Evolutionary conservation across 352 stramenopile genomes (phyloP), one percentile per base, ranked within the genome.

Genomic region (Pythium dissotocum): DNA sequence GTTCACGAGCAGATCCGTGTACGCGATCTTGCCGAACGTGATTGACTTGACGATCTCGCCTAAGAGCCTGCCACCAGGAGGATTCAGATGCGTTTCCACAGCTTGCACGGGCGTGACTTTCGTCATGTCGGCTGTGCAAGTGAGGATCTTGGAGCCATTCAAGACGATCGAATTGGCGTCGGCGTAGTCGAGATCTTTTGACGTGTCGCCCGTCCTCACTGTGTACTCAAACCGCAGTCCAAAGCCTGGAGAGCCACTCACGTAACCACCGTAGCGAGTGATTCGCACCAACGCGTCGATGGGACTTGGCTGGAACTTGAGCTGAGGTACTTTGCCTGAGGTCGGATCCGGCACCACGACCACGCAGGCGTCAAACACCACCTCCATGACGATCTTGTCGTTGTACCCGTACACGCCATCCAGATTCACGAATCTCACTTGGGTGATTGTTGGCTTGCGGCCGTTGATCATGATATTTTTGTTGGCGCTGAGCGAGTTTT

Each of bases 21-120:
- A 94, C 1, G 71, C 74, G 6, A 84, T 77, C 16, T 65, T 68
- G 4, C 88, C 88, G 30, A 91, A 90, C n/a, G 75, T 76, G 35
- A 94, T 82, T 3, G 67, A 53, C 53, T 87, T 81, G 6, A 59
- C 70, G 9, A 72, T 79, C 28, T 46, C 72, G 12, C 79, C 81
- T 0, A 85, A 40, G 8, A 92, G 61, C n/a, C 65, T 66, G 0
- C 88, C 85, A 1, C 85, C 83, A 0, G 87, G 83, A 6, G 88
- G 88, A 58, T 96, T 96, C 26, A 96, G 56, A 48, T 95, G 86
- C n/a, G 83, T 58, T 60, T 96, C 80, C 2, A 80, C 85, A 6
- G 53, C 67, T 59, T 95, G 88, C 0, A 79, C 79, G 3, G 86
- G 76, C 26, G 60, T 54, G 21, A 55, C 67, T 5, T 65, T 58